phyloP scores from a whole-genome alignment of 306 rosid genomes.

The Vachellia pachyceras region DNA sequence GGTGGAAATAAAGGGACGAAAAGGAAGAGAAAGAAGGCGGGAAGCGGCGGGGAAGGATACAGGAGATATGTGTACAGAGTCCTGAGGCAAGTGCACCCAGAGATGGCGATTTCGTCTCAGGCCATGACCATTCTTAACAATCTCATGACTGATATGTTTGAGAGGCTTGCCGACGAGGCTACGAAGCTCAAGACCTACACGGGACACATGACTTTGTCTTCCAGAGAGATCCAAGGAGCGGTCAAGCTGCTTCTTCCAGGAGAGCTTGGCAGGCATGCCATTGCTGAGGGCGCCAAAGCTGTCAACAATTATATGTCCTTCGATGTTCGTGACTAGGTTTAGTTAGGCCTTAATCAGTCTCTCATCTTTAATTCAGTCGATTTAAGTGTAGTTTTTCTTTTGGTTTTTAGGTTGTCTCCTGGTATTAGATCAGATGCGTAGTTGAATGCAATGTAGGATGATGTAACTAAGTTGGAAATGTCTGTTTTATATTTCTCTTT shows the following conservation, averaged over 20 bases:
- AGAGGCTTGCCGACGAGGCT: conserved; percentile 71
- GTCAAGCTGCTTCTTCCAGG: conserved; percentile 70
- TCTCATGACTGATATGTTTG: conserved; percentile 84
- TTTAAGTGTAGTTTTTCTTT: neutral
- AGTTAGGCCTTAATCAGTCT: neutral
- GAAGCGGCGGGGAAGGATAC: conserved; percentile 54
- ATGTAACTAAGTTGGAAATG: neutral
- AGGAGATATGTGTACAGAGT: conserved; percentile 71
- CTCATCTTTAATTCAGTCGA: neutral
- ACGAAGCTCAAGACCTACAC: conserved; percentile 49
- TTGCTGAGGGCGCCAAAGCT: conserved; percentile 75
- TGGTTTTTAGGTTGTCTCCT: neutral
- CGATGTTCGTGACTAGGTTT: neutral
- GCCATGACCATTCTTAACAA: conserved; percentile 70
- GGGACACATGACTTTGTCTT: conserved; percentile 49
- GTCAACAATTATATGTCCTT: conserved; percentile 42
- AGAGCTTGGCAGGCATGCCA: conserved; percentile 73
- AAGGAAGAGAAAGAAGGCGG: conserved; percentile 34
- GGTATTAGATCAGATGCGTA: neutral
- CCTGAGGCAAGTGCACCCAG: conserved; percentile 84
- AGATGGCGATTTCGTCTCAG: conserved; percentile 59
- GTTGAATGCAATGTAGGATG: neutral
- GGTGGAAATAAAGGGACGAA: conserved; percentile 30
- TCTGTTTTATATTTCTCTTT: neutral
- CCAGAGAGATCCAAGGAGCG: conserved; percentile 72